These are phyloP conservation scores for Thermoascus crustaceus DNA, from an alignment of 2,329 filamentous ascomycete species.

Conservation along the genomic window DNA sequence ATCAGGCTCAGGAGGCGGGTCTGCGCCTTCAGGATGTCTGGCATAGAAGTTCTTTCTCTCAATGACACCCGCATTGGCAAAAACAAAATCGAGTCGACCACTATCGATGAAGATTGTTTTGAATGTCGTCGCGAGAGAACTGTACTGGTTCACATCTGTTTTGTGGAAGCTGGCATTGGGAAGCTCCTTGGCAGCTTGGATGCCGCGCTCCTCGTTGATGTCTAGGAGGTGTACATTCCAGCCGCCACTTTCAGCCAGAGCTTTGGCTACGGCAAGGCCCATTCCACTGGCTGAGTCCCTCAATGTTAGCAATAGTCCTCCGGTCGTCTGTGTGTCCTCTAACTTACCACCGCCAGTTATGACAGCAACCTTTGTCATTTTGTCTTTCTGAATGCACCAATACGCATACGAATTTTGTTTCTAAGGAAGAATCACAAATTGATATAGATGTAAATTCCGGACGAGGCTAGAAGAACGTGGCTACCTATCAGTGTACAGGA, in stretches of 20 bases:
- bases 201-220: constrained; percentile 28
- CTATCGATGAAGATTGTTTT: constrained; percentile 28
- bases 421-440: too few relatives aligned
- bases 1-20: constrained; percentile 23
- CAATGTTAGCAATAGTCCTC: neutral
- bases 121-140: constrained; percentile 26
- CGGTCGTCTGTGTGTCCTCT: too few relatives aligned
- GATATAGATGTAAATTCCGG: too few relatives aligned
- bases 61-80: constrained; percentile 42
- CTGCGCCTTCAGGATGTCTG: constrained; percentile 15
- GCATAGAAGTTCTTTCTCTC: constrained; percentile 37
- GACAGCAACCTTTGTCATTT: too few relatives aligned
- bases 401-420: too few relatives aligned
- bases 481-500: too few relatives aligned
- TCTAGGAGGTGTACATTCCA: constrained; percentile 38
- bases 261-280: constrained; percentile 35
- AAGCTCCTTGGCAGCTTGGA: constrained; percentile 17
- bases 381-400: too few relatives aligned
- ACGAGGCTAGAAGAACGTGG: too few relatives aligned
- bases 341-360: too few relatives aligned
- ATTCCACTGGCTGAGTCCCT: constrained; percentile 32
- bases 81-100: constrained; percentile 40
- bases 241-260: constrained; percentile 26
- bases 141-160: constrained; percentile 32
- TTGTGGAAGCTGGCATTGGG: constrained; percentile 31